Evolutionary conservation across 2,329 filamentous ascomycete genomes (phyloP).

Genomic region (Aspergillus sp.): DNA sequence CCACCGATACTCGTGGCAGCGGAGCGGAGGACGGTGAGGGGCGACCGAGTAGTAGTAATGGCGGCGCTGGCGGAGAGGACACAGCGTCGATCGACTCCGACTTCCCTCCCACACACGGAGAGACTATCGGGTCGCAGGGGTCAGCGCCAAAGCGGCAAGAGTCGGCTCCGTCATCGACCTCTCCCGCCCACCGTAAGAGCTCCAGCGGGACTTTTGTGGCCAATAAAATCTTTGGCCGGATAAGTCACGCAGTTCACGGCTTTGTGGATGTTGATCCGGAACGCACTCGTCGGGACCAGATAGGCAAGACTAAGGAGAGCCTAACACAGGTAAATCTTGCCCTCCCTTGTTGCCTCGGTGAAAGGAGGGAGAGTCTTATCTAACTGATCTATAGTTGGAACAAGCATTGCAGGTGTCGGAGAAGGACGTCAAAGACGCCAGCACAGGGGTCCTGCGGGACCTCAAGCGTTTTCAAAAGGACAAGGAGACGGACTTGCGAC

Average conservation of each 20-base stretch:
- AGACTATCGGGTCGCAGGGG: slow-evolving; percentile 60
- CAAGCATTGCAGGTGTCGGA: slow-evolving; percentile 83
- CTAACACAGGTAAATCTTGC: slow-evolving; percentile 49
- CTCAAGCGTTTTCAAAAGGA: slow-evolving; percentile 87
- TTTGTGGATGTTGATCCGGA: slow-evolving; percentile 96
- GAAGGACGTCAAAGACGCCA: slow-evolving; percentile 88
- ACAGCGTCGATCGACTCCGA: slow-evolving; percentile 91
- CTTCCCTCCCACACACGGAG: slow-evolving; percentile 82
- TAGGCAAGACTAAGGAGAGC: slow-evolving; percentile 89
- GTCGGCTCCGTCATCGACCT: slow-evolving; percentile 12
- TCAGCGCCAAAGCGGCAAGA: slow-evolving; percentile 40
- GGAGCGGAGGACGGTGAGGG: slow-evolving; percentile 23
- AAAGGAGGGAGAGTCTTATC: slow-evolving; percentile 1
- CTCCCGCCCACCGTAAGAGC: slow-evolving; percentile 63
- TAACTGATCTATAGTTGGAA: slow-evolving; percentile 56
- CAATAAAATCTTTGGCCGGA: slow-evolving; percentile 84
- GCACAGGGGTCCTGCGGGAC: slow-evolving; percentile 77
- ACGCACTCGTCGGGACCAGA: slow-evolving; percentile 80
- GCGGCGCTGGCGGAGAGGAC: slow-evolving; percentile 47
- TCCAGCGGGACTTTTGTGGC: slow-evolving; percentile 85
- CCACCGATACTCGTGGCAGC: slow-evolving; percentile 33
- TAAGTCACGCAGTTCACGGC: slow-evolving; percentile 91
- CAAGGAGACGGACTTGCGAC: slow-evolving; percentile 87
- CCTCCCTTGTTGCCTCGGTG: slow-evolving; percentile 1
- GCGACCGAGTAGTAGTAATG: slow-evolving; percentile 46